phyloP scores from a whole-genome alignment of 208 protist species.

The Trypanosoma conorhini region DNA sequence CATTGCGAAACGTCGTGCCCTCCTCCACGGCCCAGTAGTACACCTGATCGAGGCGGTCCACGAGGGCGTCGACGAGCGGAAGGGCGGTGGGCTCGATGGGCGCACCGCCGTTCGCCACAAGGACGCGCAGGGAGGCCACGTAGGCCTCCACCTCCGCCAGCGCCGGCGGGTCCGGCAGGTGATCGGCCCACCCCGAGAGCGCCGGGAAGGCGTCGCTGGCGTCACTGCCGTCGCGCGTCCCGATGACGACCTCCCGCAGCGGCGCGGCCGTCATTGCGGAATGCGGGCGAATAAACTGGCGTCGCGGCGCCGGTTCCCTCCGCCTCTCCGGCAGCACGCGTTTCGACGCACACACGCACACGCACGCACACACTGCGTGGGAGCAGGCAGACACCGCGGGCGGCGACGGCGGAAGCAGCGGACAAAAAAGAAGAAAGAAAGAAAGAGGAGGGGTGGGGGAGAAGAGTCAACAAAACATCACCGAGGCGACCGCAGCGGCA shows the following conservation, averaged over 20 bases:
- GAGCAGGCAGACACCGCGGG: neutral
- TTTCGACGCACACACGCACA: too few relatives aligned
- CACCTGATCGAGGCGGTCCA: constrained; percentile 63
- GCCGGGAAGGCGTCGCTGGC: constrained; percentile 13
- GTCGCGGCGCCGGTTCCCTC: neutral
- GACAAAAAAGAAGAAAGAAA: constrained; percentile 14
- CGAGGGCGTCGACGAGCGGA: constrained; percentile 31
- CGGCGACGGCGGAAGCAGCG: constrained; percentile 10
- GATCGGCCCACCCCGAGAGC: constrained; percentile 12
- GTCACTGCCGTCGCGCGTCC: constrained; percentile 28
- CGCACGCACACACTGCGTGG: neutral
- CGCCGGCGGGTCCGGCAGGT: constrained; percentile 1
- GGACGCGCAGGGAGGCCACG: constrained; percentile 11
- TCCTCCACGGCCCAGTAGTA: constrained; percentile 79
- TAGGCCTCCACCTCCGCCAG: constrained; percentile 22
- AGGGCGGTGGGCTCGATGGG: constrained; percentile 34
- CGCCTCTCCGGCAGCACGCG: neutral
- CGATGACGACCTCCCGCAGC: constrained; percentile 41
- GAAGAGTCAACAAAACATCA: too few relatives aligned
- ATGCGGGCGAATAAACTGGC: neutral
- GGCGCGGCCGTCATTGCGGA: neutral
- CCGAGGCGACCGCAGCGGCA: too few relatives aligned
- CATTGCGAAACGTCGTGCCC: constrained; percentile 36
- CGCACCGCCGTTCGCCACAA: constrained; percentile 19
- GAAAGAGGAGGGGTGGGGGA: neutral